Percentiles rank a stretch among this genome's conserved stretches.
phyloP scores from a whole-genome alignment of 1,284 basidiomycete species.

The Marasmius fiardii region DNA sequence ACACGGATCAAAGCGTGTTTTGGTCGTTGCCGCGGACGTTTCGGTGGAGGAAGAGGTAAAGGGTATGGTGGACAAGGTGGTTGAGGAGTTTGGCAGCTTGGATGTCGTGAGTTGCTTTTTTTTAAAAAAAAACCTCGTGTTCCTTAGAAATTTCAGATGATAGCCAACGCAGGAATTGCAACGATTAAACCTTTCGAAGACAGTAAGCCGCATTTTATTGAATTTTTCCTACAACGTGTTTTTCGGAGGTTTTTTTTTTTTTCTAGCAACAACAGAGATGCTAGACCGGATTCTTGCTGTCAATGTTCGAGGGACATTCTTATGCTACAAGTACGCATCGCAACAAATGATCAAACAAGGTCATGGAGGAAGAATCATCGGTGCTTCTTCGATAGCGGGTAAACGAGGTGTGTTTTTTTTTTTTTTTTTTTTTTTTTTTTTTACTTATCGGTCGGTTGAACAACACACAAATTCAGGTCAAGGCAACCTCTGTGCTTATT shows the following conservation, averaged over 20 bases:
- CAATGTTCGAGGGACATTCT: conserved; percentile 17
- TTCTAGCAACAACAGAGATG: conserved; percentile 14
- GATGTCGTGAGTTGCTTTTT: conserved; percentile 26
- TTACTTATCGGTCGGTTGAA: background rate
- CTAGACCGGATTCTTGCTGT: conserved; percentile 14
- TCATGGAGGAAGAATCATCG: conserved; percentile 26
- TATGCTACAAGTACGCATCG: conserved; percentile 20
- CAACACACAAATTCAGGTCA: background rate
- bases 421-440: background rate
- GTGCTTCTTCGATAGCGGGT: conserved; percentile 19
- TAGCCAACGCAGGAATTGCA: conserved; percentile 28
- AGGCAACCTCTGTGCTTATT: conserved; percentile 20
- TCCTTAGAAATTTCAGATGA: conserved; percentile 21
- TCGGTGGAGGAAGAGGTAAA: conserved; percentile 27
- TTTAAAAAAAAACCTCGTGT: background rate
- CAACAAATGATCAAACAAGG: conserved; percentile 21
- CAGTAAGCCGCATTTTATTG: background rate
- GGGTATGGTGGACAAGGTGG: conserved; percentile 22
- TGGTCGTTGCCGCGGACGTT: conserved; percentile 21
- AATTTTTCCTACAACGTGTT: background rate
- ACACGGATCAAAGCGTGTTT: conserved; percentile 6
- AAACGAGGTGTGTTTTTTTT: conserved; percentile 15
- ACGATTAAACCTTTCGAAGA: background rate
- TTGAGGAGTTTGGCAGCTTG: conserved; percentile 24
- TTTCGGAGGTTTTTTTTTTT: background rate